Evolutionary conservation across 306 rosid genomes (phyloP).

Genomic region (Phaseolus lunatus): DNA sequence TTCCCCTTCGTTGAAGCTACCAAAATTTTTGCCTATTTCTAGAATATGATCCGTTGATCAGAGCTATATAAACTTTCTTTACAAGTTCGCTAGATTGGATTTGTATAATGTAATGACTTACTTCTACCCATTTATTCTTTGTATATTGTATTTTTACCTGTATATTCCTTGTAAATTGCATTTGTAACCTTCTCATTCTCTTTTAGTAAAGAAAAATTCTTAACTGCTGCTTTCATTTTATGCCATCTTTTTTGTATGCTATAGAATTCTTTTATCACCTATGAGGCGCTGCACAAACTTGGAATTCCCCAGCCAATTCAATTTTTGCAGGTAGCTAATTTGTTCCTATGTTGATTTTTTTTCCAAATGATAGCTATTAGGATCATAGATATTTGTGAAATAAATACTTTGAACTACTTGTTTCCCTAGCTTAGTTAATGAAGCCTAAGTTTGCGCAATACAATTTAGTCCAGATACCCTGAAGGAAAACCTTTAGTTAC

Average conservation of each 20-base stretch:
- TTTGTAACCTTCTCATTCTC: not conserved
- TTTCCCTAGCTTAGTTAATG: constrained; percentile 49
- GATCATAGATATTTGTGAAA: constrained; percentile 36
- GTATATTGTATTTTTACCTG: constrained; percentile 2
- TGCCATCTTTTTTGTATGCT: constrained; percentile 38
- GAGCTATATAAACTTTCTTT: constrained; percentile 6
- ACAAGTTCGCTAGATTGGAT: constrained; percentile 33
- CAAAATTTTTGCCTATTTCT: constrained; percentile 26
- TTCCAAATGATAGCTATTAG: constrained; percentile 30
- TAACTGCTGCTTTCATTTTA: constrained; percentile 23
- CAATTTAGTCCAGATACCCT: constrained; percentile 98
- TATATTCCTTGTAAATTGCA: constrained; percentile 3
- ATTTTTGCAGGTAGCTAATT: constrained; percentile 91
- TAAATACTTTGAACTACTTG: constrained; percentile 33
- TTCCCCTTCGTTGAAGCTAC: constrained; percentile 33
- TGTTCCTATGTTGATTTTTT: constrained; percentile 47
- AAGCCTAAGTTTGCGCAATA: constrained; percentile 56
- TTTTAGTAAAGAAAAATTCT: not conserved
- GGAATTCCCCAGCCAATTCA: constrained; percentile 95
- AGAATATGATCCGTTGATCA: constrained; percentile 34
- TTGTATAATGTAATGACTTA: constrained; percentile 7
- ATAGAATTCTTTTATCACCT: constrained; percentile 90
- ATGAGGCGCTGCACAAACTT: constrained; percentile 81
- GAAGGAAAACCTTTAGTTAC: constrained; percentile 88
- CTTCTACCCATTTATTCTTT: constrained; percentile 2